Evolutionary conservation across 192 early-diverging fungal species (phyloP), one percentile per base, ranked within the genome.

Genomic region (Rhizophagus prolifer): DNA sequence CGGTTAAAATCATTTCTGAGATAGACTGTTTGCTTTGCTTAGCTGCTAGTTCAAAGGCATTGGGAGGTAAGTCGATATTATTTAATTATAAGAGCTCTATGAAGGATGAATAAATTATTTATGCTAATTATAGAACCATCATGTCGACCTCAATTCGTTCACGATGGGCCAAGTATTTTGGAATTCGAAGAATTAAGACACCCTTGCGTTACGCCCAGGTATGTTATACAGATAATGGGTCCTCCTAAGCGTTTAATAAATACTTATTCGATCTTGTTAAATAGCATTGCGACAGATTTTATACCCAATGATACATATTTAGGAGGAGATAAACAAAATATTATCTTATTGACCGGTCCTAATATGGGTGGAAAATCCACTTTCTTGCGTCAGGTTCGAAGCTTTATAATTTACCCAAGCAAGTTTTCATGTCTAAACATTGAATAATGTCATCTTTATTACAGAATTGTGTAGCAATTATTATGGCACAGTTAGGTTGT

Each of bases 311-410:
- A 99, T 85, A 91, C 92, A 5, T 78, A 84, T 54, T 86, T 99
- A 2, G 95, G 95, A 8, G 88, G 88, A 1, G 74, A 80, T 6
- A 84, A 80, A 9, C 77, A 89, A 46, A 92, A 85, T 72, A 90
- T 98, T 82, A 91, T 98, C 13, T 85, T 99, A 12, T 82, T 99
- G 65, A 98, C 98, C 0, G 98, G 98, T 26, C 97, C 98, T n/a
- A 99, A 99, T 82, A 98, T 98, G 95, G 98, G 97, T 80, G 98
- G 98, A 71, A 99, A 99, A 88, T 95, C 93, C 1, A 99, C 98
- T 0, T 86, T 99, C 21, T 87, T 98, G 70, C 90, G 98, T 38
- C 97, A 98, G 87, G 90, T 91, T 81, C 65, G 46, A 1, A 4
- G 58, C 23, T 76, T 12, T 23, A 28, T 70, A 7, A 14, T 41